Evolutionary conservation across 345 rosid species (phyloP), one percentile per base, ranked within the genome.

Genomic region (Clarkia xantiana): DNA sequence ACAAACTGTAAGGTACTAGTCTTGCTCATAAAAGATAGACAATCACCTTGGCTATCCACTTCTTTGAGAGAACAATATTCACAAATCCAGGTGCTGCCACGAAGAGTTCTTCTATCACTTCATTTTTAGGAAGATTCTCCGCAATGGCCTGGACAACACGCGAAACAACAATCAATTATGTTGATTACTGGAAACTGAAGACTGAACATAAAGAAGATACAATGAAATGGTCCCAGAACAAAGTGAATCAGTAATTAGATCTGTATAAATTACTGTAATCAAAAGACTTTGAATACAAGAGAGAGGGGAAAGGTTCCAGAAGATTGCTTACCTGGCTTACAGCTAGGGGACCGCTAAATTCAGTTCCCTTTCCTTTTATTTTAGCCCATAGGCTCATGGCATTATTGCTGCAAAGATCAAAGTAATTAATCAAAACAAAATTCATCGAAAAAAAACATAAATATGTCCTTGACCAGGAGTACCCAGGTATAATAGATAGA

Each of bases 41-140:
- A 47, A 57, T 62, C 47, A 86, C 98, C 98, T 86, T 64, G 34
- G 96, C 80, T 67, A 86, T 80, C 98, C 98, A 91, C 11, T 55
- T 68, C 57, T 68, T 62, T 0, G 98, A 84, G 41, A 91, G 57
- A 10, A 67, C 69, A 52, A 91, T 75, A 62, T 91, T 91, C 36
- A 91, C 81, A 69, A 83, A 91, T 47, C 98, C 98, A 59, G 94
- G 90, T 46, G 96, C 98, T 11, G 94, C 94, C 10, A 91, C 93
- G 5, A 84, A 75, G 70, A 80, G 75, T 2, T 84, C 73, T 49
- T 84, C 87, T 62, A 91, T 72, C 77, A 91, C 78, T 68, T 84
- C 90, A 25, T 90, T 76, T 25, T 54, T 57, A 42, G 96, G 94
- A 48, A 91, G 84, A 62, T 78, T 91, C 34, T 60, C 67, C 68